Evolutionary conservation across 129 eudicot genomes (phyloP), one percentile per base, ranked within the genome.

Genomic region (Glebionis coronaria): DNA sequence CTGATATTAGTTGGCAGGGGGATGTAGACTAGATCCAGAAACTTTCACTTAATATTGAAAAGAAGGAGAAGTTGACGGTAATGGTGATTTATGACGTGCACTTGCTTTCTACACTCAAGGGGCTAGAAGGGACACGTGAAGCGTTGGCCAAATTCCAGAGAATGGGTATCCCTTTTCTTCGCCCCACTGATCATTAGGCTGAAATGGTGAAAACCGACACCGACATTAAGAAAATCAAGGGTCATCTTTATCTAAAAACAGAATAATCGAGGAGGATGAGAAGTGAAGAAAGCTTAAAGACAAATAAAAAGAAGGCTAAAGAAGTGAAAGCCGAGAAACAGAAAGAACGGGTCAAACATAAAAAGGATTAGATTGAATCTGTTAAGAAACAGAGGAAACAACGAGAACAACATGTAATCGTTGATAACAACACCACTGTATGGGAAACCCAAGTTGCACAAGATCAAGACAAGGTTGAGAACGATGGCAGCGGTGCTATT

Each of bases 311-410:
- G 79, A 81, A 88, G 49, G 81, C 94, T 0, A 91, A 91, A 64
- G 90, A 85, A 68, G 84, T 91, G 28, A 96, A 91, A 68, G 87
- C 87, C 0, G 76, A 83, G 76, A 91, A 85, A 55, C 84, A 49
- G 20, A 88, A 83, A 57, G 97, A 91, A 81, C 84, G 94, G 79
- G 66, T 85, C 19, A 88, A 88, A 71, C 88, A 91, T 75, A 88
- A 91, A 77, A 88, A 91, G 47, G 84, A 83, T 0, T 90, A 91
- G 74, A 83, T 91, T 0, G 97, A 91, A 47, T 83, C 96, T 5
- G 97, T 91, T 47, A 91, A 91, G 82, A 91, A 91, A 69, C 88
- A 96, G 97, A 81, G 97, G 81, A 91, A 88, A 76, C 96, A 85
- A 44, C 78, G 97, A 68, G 84, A 91, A 60, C 92, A 85, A 76